These are phyloP conservation scores for Limnanthes douglasii DNA, from an alignment of 345 rosid genomes.

Conservation along the genomic window DNA sequence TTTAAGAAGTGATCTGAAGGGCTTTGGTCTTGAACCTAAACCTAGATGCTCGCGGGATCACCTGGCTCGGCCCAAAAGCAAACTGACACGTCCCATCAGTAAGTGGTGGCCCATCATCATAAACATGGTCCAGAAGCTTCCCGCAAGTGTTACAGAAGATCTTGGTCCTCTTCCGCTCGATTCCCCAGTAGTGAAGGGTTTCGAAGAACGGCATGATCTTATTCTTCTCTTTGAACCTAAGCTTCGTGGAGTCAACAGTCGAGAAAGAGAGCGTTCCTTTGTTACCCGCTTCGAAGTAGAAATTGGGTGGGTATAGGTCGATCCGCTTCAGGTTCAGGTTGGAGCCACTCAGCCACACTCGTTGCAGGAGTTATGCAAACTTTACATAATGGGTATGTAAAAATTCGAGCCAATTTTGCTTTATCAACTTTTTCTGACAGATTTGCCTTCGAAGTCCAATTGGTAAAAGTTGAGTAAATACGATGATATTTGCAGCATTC, in stretches of 20 bases:
- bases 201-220: slow-evolving; percentile 76
- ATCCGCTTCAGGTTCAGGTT: slow-evolving; percentile 43
- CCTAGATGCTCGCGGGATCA: slow-evolving; percentile 58
- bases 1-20: slow-evolving; percentile 36
- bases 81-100: slow-evolving; percentile 49
- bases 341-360: no score
- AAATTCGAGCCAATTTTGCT: no score
- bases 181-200: slow-evolving; percentile 80
- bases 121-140: slow-evolving; percentile 37
- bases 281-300: slow-evolving; percentile 95
- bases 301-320: slow-evolving; percentile 49
- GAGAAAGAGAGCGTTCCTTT: slow-evolving; percentile 69
- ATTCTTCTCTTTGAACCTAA: slow-evolving; percentile 68
- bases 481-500: no score
- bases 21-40: slow-evolving; percentile 67
- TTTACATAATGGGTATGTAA: no score
- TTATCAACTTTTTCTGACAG: no score
- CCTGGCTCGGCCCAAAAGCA: slow-evolving; percentile 83
- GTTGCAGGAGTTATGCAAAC: no score
- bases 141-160: slow-evolving; percentile 57
- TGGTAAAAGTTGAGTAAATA: no score
- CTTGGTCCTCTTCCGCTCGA: slow-evolving; percentile 58
- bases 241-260: slow-evolving; percentile 43
- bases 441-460: no score
- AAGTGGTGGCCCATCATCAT: slow-evolving; percentile 86